Base-by-base conservation (phyloP, 2,329 filamentous ascomycete species). In the Elsinoe perseae region DNA sequence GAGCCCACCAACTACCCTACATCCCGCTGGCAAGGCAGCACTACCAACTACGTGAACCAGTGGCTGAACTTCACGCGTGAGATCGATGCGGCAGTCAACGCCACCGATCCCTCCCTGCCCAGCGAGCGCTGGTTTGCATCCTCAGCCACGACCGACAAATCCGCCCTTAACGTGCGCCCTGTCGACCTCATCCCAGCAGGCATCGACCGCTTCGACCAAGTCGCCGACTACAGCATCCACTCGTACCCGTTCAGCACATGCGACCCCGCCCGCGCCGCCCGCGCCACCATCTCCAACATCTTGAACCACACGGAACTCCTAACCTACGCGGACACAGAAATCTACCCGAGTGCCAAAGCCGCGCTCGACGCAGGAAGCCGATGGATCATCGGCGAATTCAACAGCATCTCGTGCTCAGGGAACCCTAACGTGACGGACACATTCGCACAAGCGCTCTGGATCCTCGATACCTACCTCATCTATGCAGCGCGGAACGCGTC, bases 381-480 rank as follows among this genome's bases (percentile, higher is more conserved):
- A 1, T 67, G 65, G 65, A 61, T 66, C 46, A 66, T 73, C 14
- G 72, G 70, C 34, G 72, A 74, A 58, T 71, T 70, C 62, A 74
- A 73, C 64, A 69, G 67, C 3, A 70, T 74, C 48, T 67, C 70
- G 4, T 74, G 71, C 58, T 66, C 64, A n/a, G 72, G 72, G 6
- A 66, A 65, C 23, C 69, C 69, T 0, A 66, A 66, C 56, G 70
- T 74, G n/a, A 69, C 68, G 2, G 71, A 74, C 58, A 72, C 70
- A 0, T 73, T 73, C 54, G 70, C 69, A 1, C 67, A 72, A 56
- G 71, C 72, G 0, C 62, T 74, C 2, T 73, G 72, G 71, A 66
- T 70, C 14, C 64, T 70, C 8, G 69, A 73, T 50, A 69, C 66
- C 0, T 65, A 71, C 36, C 62, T 74, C 14, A 65, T 70, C 34